Base-by-base conservation (phyloP, 306 rosid species). In the Datisca glomerata region DNA sequence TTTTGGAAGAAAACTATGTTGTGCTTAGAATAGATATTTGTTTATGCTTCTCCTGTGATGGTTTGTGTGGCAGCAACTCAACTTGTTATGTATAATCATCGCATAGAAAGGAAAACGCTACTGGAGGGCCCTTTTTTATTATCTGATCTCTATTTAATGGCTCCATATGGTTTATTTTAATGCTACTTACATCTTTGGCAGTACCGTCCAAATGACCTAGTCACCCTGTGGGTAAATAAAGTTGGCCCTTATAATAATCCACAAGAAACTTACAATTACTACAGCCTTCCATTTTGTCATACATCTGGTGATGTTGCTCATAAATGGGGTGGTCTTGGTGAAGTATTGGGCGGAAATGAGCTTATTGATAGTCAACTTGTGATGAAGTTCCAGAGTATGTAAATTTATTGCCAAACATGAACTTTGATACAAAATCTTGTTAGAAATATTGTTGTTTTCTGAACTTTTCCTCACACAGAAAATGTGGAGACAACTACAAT, bases 241-340 rank as follows among this genome's bases (percentile, higher is more conserved):
- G 94, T 87, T 34, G 97, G 94, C 21, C 97, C 97, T 2, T 87
- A 87, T 51, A 87, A 87, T 61, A 87, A 87, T 70, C 97, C 97
- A 4, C 97, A 87, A 65, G 94, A 87, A 79, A 87, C 97, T 0
- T 87, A 87, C 74, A 87, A 87, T 40, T 87, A 87, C 48, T 79
- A 71, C 66, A 76, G 80, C 63, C 93, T 87, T 48, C 97, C 97
- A 6, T 87, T 87, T 69, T 87, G 97, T 55, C 85, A 48, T 49
- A 63, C 62, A 23, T 34, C 82, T 49, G 82, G 67, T 38, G 49
- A 60, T 59, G 34, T 78, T 60, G 76, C 73, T 27, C 97, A 83
- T 69, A 87, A 87, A 70, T 87, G 94, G 94, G 97, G 97, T 34
- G 97, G 97, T 63, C 97, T 87, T 41, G 97, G 97, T 50, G 97